Percentiles rank a stretch among this genome's conserved stretches.
Evolutionary conservation across 106 monocot species (phyloP).

Genomic region (Dendrobium nobile): DNA sequence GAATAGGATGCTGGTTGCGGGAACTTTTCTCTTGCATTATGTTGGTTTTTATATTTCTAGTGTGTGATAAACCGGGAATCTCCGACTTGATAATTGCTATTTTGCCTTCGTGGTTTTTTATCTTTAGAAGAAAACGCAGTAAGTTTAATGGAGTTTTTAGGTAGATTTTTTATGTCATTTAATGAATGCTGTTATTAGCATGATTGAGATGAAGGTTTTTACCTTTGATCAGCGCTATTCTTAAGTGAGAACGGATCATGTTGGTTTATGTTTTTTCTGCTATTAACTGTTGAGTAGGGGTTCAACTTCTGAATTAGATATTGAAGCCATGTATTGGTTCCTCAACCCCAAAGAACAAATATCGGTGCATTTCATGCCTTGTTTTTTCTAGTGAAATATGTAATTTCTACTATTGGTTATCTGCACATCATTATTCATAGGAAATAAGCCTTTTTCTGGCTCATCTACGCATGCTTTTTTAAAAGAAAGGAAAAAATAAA

Average conservation of each 20-base stretch:
- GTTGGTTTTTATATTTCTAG: too few relatives aligned
- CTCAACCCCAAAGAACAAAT: too few relatives aligned
- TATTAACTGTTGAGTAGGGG: too few relatives aligned
- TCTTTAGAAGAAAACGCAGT: neutral
- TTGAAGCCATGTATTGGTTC: too few relatives aligned
- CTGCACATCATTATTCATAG: neutral
- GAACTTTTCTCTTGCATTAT: neutral
- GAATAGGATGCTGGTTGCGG: neutral
- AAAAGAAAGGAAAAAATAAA: neutral
- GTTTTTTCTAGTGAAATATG: neutral
- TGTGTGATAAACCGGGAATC: neutral
- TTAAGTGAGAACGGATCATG: neutral
- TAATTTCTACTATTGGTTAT: neutral
- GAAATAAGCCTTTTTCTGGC: neutral
- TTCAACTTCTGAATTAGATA: too few relatives aligned
- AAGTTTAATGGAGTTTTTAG: neutral
- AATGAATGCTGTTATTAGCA: neutral
- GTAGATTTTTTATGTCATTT: neutral
- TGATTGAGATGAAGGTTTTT: neutral
- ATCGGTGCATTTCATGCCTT: too few relatives aligned
- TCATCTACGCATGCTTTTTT: neutral
- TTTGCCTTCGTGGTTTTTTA: neutral
- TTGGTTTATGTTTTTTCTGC: neutral
- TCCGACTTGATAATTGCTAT: neutral
- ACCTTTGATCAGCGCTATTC: neutral